A percentile compares a stretch with the other conserved stretches of the same genome.
Conservation (phyloP, 768 basidiomycete species). For the Boletus pseudopeckii region DNA sequence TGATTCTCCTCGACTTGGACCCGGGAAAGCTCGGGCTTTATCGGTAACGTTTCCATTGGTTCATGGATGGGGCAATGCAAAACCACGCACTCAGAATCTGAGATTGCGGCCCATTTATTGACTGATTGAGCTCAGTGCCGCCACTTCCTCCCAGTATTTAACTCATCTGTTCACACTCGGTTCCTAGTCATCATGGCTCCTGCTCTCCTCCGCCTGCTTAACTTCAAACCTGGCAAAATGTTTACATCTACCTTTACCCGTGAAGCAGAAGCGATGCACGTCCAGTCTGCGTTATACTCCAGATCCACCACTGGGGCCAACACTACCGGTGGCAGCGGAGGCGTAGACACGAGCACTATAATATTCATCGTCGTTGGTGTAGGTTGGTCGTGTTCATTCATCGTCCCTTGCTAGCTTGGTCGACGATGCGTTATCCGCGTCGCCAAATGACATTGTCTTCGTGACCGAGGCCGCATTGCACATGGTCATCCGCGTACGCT, state of each 20-base stretch:
- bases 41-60: slow-evolving; percentile 20
- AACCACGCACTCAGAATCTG: slow-evolving; percentile 1
- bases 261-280: not conserved
- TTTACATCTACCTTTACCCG: not conserved
- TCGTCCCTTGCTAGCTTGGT: not conserved
- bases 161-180: slow-evolving; percentile 1
- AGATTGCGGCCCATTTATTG: not conserved
- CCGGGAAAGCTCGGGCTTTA: slow-evolving; percentile 12
- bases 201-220: not conserved
- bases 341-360: slow-evolving; percentile 14
- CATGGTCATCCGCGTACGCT: not conserved
- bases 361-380: slow-evolving; percentile 24
- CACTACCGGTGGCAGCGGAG: not conserved
- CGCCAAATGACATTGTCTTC: not conserved
- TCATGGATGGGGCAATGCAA: slow-evolving; percentile 16
- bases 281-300: slow-evolving; percentile 3
- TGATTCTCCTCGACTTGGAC: slow-evolving; percentile 9
- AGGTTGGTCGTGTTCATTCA: slow-evolving; percentile 21
- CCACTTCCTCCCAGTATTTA: slow-evolving; percentile 16
- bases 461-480: not conserved
- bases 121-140: slow-evolving; percentile 11
- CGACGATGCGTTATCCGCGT: slow-evolving; percentile 1
- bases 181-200: slow-evolving; percentile 8
- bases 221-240: not conserved
- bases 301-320: slow-evolving; percentile 6